These are phyloP conservation scores for Lophiostoma macrostomum DNA, from an alignment of 495 filamentous ascomycete genomes.

Conservation along the genomic window DNA sequence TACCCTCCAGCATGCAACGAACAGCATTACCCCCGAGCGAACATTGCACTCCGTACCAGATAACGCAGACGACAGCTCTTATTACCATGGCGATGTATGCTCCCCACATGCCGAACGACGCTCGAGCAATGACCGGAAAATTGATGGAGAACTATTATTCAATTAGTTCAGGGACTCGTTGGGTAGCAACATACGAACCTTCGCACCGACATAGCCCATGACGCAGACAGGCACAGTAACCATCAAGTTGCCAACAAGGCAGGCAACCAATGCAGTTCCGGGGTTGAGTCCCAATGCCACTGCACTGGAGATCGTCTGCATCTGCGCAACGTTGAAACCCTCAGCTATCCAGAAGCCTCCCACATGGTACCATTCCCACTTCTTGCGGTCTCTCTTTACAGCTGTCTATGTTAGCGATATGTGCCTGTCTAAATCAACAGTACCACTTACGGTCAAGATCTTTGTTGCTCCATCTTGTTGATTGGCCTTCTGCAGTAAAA, in stretches of 20 bases:
- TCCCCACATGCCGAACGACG: no score
- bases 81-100: no score
- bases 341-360: slow-evolving; percentile 28
- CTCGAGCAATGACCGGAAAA: no score
- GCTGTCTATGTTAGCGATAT: no score
- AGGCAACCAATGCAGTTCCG: slow-evolving; percentile 16
- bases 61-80: no score
- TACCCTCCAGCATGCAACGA: no score
- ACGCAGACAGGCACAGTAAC: slow-evolving; percentile 10
- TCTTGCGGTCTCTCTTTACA: slow-evolving; percentile 14
- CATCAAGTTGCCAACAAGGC: slow-evolving; percentile 18
- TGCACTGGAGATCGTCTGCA: slow-evolving; percentile 10
- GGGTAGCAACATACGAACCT: no score
- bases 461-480: slow-evolving; percentile 14
- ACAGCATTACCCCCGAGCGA: no score
- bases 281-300: slow-evolving; percentile 22
- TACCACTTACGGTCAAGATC: slow-evolving; percentile 32
- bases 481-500: slow-evolving; percentile 15
- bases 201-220: slow-evolving; percentile 11
- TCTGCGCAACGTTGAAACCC: slow-evolving; percentile 20
- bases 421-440: no score
- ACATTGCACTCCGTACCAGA: no score
- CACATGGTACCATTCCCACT: slow-evolving; percentile 31
- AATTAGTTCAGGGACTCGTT: no score
- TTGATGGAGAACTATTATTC: no score